phyloP scores from a whole-genome alignment of 179 eudicot genomes.

The Silene noctiflora region DNA sequence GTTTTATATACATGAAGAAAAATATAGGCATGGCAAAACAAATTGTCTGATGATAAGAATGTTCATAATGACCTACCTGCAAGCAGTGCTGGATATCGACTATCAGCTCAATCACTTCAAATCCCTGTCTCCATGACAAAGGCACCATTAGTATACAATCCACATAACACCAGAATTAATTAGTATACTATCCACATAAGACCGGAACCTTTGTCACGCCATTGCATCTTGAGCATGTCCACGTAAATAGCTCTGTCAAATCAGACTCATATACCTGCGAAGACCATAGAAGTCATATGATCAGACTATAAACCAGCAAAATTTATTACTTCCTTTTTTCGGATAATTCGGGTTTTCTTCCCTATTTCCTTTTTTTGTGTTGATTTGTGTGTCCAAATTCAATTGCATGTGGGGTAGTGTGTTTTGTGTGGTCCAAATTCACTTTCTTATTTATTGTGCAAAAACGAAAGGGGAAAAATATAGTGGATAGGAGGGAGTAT shows the following conservation, averaged over 20 bases:
- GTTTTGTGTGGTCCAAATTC: no score
- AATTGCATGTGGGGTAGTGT: no score
- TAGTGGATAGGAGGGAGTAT: no score
- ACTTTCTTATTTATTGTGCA: no score
- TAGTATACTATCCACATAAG: no score
- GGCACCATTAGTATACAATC: not conserved
- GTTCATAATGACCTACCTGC: slow-evolving; percentile 49
- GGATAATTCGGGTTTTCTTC: no score
- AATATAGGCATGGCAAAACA: not conserved
- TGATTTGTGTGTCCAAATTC: no score
- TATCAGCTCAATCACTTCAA: slow-evolving; percentile 82
- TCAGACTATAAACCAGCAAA: not conserved
- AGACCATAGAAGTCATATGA: not conserved
- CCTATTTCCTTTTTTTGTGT: no score
- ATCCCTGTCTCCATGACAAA: slow-evolving; percentile 49
- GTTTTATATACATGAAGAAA: not conserved
- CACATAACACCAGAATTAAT: not conserved
- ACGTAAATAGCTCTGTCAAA: slow-evolving; percentile 69
- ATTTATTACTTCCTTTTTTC: no score
- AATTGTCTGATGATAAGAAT: not conserved
- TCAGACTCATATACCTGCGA: slow-evolving; percentile 87
- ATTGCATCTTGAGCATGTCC: slow-evolving; percentile 92
- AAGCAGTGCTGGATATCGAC: slow-evolving; percentile 87
- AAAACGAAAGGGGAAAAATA: no score
- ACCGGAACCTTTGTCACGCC: slow-evolving; percentile 70